A percentile compares a stretch with the other conserved stretches of the same genome.
phyloP scores from a whole-genome alignment of 2,329 filamentous ascomycete species.

The Didymella lethalis region DNA sequence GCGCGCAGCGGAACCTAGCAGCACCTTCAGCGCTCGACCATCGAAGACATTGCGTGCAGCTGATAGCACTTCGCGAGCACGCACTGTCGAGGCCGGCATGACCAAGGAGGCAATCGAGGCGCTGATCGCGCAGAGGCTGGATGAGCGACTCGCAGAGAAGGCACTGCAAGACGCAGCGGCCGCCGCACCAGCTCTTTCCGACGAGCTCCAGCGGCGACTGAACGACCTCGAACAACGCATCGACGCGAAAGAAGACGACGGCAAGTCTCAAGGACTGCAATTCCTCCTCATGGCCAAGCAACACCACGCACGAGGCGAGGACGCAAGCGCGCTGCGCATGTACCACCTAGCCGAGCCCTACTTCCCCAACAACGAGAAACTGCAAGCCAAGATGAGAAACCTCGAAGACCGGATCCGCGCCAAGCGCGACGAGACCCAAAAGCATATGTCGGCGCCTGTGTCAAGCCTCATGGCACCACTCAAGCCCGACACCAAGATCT shows the following conservation, averaged over 20 bases:
- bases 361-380: constrained; percentile 85
- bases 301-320: constrained; percentile 83
- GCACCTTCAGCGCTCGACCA: constrained; percentile 48
- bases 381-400: constrained; percentile 63
- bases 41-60: constrained; percentile 50
- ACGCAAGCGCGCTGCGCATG: constrained; percentile 79
- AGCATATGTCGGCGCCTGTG: constrained; percentile 28
- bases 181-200: constrained; percentile 65
- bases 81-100: constrained; percentile 49
- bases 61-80: constrained; percentile 45
- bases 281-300: constrained; percentile 91
- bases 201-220: constrained; percentile 80
- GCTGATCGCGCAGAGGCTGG: constrained; percentile 89
- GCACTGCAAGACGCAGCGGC: constrained; percentile 65
- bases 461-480: constrained; percentile 49
- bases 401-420: constrained; percentile 61
- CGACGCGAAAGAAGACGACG: constrained; percentile 73
- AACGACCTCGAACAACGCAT: constrained; percentile 89
- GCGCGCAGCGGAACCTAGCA: constrained; percentile 53
- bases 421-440: constrained; percentile 46
- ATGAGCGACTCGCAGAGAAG: constrained; percentile 84
- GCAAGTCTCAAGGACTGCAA: constrained; percentile 80
- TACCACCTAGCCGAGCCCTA: constrained; percentile 84
- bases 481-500: constrained; percentile 33
- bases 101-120: constrained; percentile 80